Evolutionary conservation across 805 yeast species (phyloP).

Genomic region (Cephaloascus fragrans): DNA sequence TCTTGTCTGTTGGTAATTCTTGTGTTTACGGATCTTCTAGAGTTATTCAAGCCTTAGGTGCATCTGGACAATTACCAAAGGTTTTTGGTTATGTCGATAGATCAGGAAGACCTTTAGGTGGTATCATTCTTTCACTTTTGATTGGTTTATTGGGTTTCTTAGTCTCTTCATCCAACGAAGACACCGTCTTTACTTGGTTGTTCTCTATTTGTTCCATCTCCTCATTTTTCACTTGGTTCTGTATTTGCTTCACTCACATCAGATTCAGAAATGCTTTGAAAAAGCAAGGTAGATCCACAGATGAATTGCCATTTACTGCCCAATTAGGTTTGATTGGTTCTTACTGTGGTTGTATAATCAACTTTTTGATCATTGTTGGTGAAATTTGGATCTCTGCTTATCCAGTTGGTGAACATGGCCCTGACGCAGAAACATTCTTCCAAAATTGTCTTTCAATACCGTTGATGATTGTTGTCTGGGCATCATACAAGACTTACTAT

Average conservation of each 20-base stretch:
- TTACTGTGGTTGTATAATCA: slow-evolving; percentile 19
- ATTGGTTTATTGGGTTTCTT: slow-evolving; percentile 53
- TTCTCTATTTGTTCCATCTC: slow-evolving; percentile 56
- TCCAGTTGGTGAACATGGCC: slow-evolving; percentile 18
- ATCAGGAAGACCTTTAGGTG: slow-evolving; percentile 57
- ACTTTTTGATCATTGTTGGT: slow-evolving; percentile 20
- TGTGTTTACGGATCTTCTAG: slow-evolving; percentile 65
- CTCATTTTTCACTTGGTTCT: slow-evolving; percentile 54
- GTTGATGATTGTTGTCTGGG: slow-evolving; percentile 32
- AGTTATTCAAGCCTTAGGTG: slow-evolving; percentile 53
- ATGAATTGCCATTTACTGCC: slow-evolving; percentile 20
- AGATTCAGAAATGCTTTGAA: slow-evolving; percentile 33
- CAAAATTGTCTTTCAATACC: slow-evolving; percentile 40
- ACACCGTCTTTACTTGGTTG: slow-evolving; percentile 54
- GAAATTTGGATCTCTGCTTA: slow-evolving; percentile 28
- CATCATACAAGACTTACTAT: slow-evolving; percentile 27
- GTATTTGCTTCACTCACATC: slow-evolving; percentile 49
- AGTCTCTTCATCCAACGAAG: slow-evolving; percentile 42
- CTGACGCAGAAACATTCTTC: slow-evolving; percentile 30
- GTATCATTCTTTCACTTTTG: slow-evolving; percentile 37
- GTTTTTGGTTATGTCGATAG: slow-evolving; percentile 52
- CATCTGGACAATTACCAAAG: slow-evolving; percentile 53
- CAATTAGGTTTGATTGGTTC: slow-evolving; percentile 26
- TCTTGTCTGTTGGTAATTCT: slow-evolving; percentile 64
- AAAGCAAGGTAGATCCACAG: slow-evolving; percentile 11